Percentiles rank a stretch among this genome's conserved stretches.
phyloP scores from a whole-genome alignment of 306 rosid genomes.

The Leucaena leucocephala region DNA sequence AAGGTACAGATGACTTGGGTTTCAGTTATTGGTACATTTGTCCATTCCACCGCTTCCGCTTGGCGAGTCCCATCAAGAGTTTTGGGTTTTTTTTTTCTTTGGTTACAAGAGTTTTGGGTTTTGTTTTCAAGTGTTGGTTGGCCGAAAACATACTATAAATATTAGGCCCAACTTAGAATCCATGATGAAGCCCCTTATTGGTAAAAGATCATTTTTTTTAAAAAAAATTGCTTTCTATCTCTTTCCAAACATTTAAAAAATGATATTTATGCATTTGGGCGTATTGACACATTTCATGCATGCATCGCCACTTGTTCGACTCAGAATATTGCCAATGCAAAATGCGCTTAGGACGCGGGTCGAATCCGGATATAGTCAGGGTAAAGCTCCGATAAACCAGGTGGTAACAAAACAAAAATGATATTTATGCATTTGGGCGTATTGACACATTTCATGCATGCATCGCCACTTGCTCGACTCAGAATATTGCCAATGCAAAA shows the following conservation, averaged over 20 bases:
- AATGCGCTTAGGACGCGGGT: too few relatives aligned
- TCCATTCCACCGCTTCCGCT: neutral
- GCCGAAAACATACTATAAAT: neutral
- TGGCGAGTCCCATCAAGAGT: neutral
- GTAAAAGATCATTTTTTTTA: neutral
- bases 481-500: neutral
- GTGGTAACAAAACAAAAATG: too few relatives aligned
- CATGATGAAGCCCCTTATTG: neutral
- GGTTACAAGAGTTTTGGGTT: neutral
- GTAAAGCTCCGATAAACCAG: too few relatives aligned
- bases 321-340: neutral
- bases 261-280: neutral
- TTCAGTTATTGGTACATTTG: neutral
- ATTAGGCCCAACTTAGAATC: neutral
- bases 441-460: neutral
- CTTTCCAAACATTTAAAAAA: neutral
- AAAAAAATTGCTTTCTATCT: neutral
- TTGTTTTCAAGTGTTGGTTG: neutral
- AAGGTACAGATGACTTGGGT: neutral
- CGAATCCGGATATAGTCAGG: too few relatives aligned
- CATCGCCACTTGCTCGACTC: neutral
- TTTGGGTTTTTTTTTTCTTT: too few relatives aligned
- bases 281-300: neutral
- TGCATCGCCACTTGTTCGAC: neutral
- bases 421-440: neutral